phyloP scores from a whole-genome alignment of 768 basidiomycete genomes.

The Pleurotus ostreatus region DNA sequence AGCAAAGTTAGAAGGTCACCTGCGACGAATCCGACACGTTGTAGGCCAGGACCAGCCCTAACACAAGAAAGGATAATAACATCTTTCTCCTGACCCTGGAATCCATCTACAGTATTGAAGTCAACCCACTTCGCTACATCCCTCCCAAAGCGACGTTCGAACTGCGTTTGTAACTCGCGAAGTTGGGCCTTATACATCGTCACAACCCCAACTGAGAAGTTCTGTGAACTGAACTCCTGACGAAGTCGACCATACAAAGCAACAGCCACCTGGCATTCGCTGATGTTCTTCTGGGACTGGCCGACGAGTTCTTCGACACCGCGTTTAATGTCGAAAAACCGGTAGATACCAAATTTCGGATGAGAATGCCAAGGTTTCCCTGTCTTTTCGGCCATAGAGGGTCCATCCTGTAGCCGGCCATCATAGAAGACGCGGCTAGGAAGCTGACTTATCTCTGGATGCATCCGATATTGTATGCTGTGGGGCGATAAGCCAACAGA shows the following conservation, averaged over 20 bases:
- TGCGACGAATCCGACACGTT: conserved; percentile 83
- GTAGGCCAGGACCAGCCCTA: conserved; percentile 82
- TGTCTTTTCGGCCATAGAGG: conserved; percentile 82
- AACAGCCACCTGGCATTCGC: conserved; percentile 73
- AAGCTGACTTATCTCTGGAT: conserved; percentile 88
- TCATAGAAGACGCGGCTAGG: conserved; percentile 90
- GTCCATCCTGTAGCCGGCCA: conserved; percentile 78
- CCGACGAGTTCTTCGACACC: conserved; percentile 65
- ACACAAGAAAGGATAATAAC: conserved; percentile 98
- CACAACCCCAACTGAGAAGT: conserved; percentile 58
- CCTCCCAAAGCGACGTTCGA: conserved; percentile 67
- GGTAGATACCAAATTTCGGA: conserved; percentile 77
- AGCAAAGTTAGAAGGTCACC: conserved; percentile 34
- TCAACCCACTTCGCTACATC: conserved; percentile 71
- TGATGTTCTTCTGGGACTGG: conserved; percentile 67
- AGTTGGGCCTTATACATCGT: conserved; percentile 96
- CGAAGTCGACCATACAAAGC: conserved; percentile 71
- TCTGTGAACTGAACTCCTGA: conserved; percentile 52
- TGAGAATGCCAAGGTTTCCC: conserved; percentile 81
- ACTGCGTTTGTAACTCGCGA: conserved; percentile 63
- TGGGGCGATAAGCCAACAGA: not conserved
- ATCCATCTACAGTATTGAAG: conserved; percentile 98
- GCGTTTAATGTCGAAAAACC: conserved; percentile 77
- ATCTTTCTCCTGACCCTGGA: conserved; percentile 99
- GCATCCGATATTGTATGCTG: conserved; percentile 99